These are phyloP conservation scores for Aspergillus heteromorphus DNA, from an alignment of 495 filamentous ascomycete species.

Conservation along the genomic window DNA sequence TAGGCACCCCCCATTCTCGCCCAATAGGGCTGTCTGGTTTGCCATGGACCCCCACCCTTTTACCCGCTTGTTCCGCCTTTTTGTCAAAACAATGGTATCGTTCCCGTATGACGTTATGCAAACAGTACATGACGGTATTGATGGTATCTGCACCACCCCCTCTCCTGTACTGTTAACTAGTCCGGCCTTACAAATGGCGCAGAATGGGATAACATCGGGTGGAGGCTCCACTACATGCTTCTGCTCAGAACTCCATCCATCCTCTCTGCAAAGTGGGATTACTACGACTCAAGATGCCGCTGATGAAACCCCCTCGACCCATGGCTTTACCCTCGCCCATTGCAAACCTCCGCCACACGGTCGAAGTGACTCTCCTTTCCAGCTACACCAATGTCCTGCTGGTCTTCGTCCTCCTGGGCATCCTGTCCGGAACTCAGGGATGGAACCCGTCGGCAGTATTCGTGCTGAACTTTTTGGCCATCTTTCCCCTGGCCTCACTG, in stretches of 20 bases:
- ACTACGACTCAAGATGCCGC: neutral
- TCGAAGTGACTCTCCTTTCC: neutral
- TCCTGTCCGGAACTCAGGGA: neutral
- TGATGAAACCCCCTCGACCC: neutral
- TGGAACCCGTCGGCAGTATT: neutral
- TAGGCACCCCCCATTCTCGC: constrained; percentile 5
- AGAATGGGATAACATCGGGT: neutral
- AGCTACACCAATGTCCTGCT: neutral
- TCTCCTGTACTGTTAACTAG: too few species aligned
- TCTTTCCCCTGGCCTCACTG: neutral
- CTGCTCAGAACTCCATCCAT: neutral
- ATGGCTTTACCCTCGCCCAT: neutral
- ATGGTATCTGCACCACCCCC: neutral
- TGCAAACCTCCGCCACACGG: neutral
- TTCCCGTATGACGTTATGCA: neutral
- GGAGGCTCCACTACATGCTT: too few species aligned
- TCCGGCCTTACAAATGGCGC: neutral
- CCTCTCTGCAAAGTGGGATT: neutral
- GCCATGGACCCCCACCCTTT: neutral
- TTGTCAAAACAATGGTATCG: neutral
- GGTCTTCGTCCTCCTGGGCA: neutral
- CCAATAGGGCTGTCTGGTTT: neutral
- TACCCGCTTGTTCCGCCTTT: neutral
- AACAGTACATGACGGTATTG: neutral
- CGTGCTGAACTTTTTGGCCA: neutral